These are phyloP conservation scores for Neurospora sp. DNA, from an alignment of 495 filamentous ascomycete genomes.

Conservation along the genomic window DNA sequence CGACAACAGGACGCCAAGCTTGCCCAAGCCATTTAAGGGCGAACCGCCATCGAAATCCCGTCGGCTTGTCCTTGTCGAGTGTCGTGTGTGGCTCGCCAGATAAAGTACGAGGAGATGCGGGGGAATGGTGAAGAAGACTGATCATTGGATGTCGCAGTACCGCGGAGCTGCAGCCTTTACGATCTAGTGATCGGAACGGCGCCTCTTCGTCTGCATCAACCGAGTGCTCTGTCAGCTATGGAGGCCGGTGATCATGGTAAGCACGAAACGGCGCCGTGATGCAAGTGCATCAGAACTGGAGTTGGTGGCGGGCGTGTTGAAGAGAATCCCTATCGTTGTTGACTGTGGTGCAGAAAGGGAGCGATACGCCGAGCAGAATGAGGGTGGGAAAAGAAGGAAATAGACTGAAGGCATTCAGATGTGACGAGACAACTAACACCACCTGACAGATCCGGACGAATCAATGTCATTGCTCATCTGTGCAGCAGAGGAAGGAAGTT, in stretches of 20 bases:
- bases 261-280: background rate
- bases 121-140: background rate
- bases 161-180: background rate
- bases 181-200: background rate
- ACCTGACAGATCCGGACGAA: background rate
- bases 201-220: background rate
- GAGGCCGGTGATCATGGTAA: background rate
- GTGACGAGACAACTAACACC: background rate
- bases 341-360: background rate
- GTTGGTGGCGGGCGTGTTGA: background rate
- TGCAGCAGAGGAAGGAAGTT: background rate
- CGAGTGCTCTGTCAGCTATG: background rate
- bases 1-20: background rate
- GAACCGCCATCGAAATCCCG: background rate
- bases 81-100: background rate
- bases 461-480: background rate
- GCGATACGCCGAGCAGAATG: background rate
- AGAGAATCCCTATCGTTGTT: background rate
- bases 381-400: background rate
- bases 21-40: background rate
- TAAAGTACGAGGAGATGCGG: background rate
- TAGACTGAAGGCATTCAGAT: background rate
- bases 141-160: background rate
- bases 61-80: background rate
- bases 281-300: background rate